Evolutionary conservation across 2,329 filamentous ascomycete species (phyloP).

Genomic region (Cladosporium sp.): DNA sequence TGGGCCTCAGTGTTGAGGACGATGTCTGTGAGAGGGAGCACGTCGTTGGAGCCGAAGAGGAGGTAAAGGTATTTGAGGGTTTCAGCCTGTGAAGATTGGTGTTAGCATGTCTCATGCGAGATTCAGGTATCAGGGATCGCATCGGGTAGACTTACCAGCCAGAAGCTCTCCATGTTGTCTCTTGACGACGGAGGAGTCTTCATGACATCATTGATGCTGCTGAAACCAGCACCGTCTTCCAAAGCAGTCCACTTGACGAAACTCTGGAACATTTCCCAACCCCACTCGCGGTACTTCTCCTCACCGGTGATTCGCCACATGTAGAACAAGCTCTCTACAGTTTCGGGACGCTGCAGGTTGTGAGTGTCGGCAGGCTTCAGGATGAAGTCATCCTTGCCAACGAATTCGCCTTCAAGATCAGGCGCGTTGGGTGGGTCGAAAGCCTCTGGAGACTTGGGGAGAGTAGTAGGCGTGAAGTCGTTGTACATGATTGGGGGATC

Average conservation of each 20-base stretch:
- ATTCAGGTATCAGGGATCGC: neutral
- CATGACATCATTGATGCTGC: constrained; percentile 72
- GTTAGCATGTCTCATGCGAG: neutral
- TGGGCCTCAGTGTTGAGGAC: constrained; percentile 98
- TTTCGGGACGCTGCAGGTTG: constrained; percentile 93
- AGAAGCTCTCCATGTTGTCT: constrained; percentile 99
- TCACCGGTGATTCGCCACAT: constrained; percentile 99
- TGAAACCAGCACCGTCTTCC: constrained; percentile 73
- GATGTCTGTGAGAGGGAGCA: constrained; percentile 78
- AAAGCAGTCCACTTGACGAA: constrained; percentile 85
- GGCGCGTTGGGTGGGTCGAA: constrained; percentile 26
- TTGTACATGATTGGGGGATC: constrained; percentile 62
- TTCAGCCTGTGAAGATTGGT: constrained; percentile 61
- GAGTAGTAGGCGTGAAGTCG: constrained; percentile 41
- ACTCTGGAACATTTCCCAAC: constrained; percentile 95
- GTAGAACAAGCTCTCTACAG: constrained; percentile 93
- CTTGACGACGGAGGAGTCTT: constrained; percentile 62
- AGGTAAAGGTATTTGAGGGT: constrained; percentile 98
- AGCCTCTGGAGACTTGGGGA: constrained; percentile 43
- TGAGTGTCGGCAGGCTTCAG: constrained; percentile 81
- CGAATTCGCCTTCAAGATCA: constrained; percentile 49
- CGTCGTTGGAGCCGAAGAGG: constrained; percentile 77
- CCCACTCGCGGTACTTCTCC: constrained; percentile 85
- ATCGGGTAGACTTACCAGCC: constrained; percentile 72
- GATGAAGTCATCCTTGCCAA: constrained; percentile 68